Conservation (phyloP, 495 filamentous ascomycete genomes). For the Annulohypoxylon bovei region DNA sequence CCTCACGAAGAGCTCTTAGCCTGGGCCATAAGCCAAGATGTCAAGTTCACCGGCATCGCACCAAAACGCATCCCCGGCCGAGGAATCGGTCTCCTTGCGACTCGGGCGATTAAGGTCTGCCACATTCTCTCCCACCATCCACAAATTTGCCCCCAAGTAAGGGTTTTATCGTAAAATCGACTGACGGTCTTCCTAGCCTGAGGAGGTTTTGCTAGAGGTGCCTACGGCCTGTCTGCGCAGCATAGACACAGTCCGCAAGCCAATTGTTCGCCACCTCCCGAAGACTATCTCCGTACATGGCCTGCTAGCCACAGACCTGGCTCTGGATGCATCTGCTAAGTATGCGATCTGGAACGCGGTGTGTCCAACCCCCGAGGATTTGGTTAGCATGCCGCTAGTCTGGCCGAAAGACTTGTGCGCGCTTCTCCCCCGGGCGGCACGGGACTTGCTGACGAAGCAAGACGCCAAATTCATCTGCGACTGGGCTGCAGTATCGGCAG, state of each 20-base stretch:
- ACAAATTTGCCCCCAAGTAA: neutral
- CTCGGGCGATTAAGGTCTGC: slow-evolving; percentile 68
- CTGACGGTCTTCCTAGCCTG: slow-evolving; percentile 49
- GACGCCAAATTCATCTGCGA: slow-evolving; percentile 69
- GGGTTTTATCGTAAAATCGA: neutral
- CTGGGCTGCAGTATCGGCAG: slow-evolving; percentile 62
- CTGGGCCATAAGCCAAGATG: slow-evolving; percentile 70
- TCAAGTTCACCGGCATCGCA: slow-evolving; percentile 67
- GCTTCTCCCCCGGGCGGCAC: slow-evolving; percentile 58
- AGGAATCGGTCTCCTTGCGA: slow-evolving; percentile 80
- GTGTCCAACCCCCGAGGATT: slow-evolving; percentile 69
- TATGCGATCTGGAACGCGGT: slow-evolving; percentile 71
- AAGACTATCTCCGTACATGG: slow-evolving; percentile 71
- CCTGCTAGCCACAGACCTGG: slow-evolving; percentile 74
- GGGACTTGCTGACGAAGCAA: slow-evolving; percentile 67
- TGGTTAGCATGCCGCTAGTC: slow-evolving; percentile 73
- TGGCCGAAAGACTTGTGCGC: slow-evolving; percentile 65
- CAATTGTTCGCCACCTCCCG: slow-evolving; percentile 56
- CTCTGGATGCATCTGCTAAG: slow-evolving; percentile 55
- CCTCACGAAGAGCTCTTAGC: slow-evolving; percentile 61
- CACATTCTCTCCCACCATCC: neutral
- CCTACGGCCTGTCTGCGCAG: slow-evolving; percentile 72
- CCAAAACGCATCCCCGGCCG: slow-evolving; percentile 68
- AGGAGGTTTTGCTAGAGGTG: slow-evolving; percentile 68
- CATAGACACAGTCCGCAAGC: slow-evolving; percentile 64